phyloP scores from a whole-genome alignment of 495 filamentous ascomycete species.

The Talaromyces wortmannii region DNA sequence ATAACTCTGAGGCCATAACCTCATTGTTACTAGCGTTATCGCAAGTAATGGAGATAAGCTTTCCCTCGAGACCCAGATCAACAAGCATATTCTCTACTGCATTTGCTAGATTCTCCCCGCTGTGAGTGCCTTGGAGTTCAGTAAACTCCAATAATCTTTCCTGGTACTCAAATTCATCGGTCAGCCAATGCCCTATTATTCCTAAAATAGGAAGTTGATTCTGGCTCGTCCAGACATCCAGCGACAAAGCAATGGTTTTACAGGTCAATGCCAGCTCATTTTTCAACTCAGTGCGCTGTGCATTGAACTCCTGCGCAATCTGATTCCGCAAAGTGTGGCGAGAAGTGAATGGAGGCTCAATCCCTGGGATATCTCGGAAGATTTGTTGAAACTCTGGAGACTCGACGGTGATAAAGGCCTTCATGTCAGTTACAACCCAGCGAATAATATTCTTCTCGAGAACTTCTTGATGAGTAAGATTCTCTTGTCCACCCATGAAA shows the following conservation, averaged over 20 bases:
- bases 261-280: slow-evolving; percentile 5
- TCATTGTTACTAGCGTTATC: slow-evolving; percentile 4
- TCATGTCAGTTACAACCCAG: neutral
- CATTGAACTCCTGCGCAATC: slow-evolving; percentile 2
- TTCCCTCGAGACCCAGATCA: neutral
- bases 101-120: slow-evolving; percentile 6
- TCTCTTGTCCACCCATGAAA: neutral
- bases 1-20: slow-evolving; percentile 6
- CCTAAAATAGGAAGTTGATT: slow-evolving; percentile 8
- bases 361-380: slow-evolving; percentile 6
- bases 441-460: slow-evolving; percentile 1
- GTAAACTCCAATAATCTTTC: slow-evolving; percentile 8
- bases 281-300: slow-evolving; percentile 4
- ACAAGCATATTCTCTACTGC: slow-evolving; percentile 6
- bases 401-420: slow-evolving; percentile 3
- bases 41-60: neutral
- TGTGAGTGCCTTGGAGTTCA: slow-evolving; percentile 8
- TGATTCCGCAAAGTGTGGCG: slow-evolving; percentile 1
- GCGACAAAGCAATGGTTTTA: slow-evolving; percentile 8
- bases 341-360: slow-evolving; percentile 4
- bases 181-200: slow-evolving; percentile 10
- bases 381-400: slow-evolving; percentile 5
- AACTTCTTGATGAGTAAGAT: neutral
- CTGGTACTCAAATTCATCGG: slow-evolving; percentile 7
- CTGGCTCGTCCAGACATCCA: slow-evolving; percentile 8